Evolutionary conservation across 169 alveolate genomes (phyloP).

Genomic region (Plasmodium fragile): DNA sequence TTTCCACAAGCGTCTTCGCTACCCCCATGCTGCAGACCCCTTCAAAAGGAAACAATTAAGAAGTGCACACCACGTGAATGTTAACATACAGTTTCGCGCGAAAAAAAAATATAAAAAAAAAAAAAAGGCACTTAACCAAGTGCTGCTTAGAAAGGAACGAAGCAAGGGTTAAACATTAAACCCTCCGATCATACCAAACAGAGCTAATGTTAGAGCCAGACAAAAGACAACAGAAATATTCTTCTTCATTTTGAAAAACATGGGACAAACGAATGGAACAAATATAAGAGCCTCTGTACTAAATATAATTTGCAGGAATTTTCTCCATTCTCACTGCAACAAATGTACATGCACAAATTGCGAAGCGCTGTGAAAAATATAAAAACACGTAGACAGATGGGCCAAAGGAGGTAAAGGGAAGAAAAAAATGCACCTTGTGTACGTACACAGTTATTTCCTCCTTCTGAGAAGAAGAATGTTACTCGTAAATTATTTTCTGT

Average conservation of each 20-base stretch:
- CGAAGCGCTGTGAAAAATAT: not conserved
- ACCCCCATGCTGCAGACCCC: not conserved
- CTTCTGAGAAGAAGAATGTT: not conserved
- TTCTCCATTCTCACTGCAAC: not conserved
- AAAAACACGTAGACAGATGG: not conserved
- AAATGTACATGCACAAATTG: not conserved
- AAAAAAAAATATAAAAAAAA: not conserved
- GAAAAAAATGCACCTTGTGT: not conserved
- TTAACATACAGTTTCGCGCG: not conserved
- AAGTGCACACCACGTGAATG: not conserved
- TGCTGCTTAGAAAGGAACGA: not conserved
- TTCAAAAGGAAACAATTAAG: slow-evolving; percentile 10
- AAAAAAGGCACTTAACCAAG: not conserved
- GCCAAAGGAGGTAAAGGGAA: not conserved
- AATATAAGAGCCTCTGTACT: not conserved
- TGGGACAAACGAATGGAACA: not conserved
- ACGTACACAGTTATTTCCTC: not conserved
- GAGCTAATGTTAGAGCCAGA: not conserved
- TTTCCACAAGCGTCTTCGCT: slow-evolving; percentile 16
- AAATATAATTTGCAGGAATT: not conserved
- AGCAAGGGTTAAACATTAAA: not conserved
- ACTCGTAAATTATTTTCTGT: not conserved
- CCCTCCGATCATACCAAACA: slow-evolving; percentile 1
- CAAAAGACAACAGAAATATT: slow-evolving; percentile 3
- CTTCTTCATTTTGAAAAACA: not conserved